Evolutionary conservation across 495 filamentous ascomycete species (phyloP).

Genomic region (Chaetomium cochliodes): DNA sequence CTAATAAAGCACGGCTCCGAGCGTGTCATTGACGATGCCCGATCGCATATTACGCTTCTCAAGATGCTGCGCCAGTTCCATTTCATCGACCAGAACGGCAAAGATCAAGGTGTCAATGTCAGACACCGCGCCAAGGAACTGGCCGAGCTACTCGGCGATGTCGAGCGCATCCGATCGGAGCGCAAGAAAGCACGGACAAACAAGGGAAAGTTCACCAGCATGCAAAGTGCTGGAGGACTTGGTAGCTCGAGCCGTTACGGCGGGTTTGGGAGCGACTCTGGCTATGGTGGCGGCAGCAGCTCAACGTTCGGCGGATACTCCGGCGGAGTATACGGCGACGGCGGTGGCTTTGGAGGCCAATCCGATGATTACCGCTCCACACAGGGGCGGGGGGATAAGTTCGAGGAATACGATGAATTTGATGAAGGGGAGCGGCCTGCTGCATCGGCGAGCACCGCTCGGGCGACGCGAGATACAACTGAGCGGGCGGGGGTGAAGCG

Average conservation of each 20-base stretch:
- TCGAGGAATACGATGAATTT: conserved; percentile 96
- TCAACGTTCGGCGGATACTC: conserved; percentile 78
- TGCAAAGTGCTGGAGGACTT: conserved; percentile 68
- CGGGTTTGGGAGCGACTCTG: conserved; percentile 78
- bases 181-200: conserved; percentile 89
- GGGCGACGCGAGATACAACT: conserved; percentile 44
- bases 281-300: conserved; percentile 60
- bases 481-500: conserved; percentile 49
- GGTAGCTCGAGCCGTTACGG: conserved; percentile 67
- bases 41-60: conserved; percentile 87
- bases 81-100: conserved; percentile 92
- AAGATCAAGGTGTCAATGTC: conserved; percentile 98
- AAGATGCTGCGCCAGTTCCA: conserved; percentile 99
- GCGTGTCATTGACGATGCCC: conserved; percentile 94
- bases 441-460: conserved; percentile 39
- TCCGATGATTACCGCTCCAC: conserved; percentile 60
- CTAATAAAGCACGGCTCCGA: conserved; percentile 98
- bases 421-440: conserved; percentile 67
- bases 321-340: conserved; percentile 89
- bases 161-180: conserved; percentile 87
- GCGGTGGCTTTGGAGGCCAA: conserved; percentile 78
- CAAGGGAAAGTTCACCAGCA: conserved; percentile 90
- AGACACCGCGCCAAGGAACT: conserved; percentile 95
- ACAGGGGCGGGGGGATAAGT: conserved; percentile 63
- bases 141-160: conserved; percentile 87